phyloP scores from a whole-genome alignment of 257 asterid genomes.

The Linaria vulgaris region DNA sequence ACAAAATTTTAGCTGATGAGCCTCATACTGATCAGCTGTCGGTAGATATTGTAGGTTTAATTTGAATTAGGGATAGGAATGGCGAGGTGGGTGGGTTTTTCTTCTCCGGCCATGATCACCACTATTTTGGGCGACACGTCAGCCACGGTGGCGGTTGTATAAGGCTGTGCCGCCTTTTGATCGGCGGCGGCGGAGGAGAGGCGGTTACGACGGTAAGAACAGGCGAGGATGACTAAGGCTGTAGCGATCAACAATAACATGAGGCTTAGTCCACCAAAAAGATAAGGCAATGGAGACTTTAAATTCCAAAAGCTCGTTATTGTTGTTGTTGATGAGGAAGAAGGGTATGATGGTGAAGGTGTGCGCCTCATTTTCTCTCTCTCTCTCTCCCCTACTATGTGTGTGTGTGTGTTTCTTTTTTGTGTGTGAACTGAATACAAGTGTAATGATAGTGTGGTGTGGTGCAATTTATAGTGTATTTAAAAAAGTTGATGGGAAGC shows the following conservation, averaged over 20 bases:
- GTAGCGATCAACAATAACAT: constrained; percentile 32
- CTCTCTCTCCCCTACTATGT: too few species aligned
- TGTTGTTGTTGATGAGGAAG: neutral
- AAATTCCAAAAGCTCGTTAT: constrained; percentile 35
- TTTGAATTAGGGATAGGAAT: constrained; percentile 33
- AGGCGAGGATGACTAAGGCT: constrained; percentile 43
- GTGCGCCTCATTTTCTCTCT: constrained; percentile 24
- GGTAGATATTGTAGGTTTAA: too few species aligned
- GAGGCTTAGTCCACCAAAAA: constrained; percentile 38
- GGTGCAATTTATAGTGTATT: neutral
- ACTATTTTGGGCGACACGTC: constrained; percentile 39
- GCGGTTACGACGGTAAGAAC: constrained; percentile 35
- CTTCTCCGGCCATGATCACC: constrained; percentile 62
- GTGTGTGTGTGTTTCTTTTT: neutral
- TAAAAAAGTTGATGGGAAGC: too few species aligned
- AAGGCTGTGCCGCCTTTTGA: constrained; percentile 24
- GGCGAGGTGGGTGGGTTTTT: constrained; percentile 46
- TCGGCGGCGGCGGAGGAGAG: constrained; percentile 12
- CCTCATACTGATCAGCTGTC: too few species aligned
- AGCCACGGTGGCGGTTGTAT: neutral
- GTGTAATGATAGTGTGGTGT: neutral
- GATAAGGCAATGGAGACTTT: constrained; percentile 61
- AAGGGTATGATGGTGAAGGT: neutral
- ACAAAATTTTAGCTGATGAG: neutral
- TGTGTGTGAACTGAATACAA: too few species aligned